Conservation (phyloP, 1,284 basidiomycete genomes). For the Laetiporus sulphureus region DNA sequence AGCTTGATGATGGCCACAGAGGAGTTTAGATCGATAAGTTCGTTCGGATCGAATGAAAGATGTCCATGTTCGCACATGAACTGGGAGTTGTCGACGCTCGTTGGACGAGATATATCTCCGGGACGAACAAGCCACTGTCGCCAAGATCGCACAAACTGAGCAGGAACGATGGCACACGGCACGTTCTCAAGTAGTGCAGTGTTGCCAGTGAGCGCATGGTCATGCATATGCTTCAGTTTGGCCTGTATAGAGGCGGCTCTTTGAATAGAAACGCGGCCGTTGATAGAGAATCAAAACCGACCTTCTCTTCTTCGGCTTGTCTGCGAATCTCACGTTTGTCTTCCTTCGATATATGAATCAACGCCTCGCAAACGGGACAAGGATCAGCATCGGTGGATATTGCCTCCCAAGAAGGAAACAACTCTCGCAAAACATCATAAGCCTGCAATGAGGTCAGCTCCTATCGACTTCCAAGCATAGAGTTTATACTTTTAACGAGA, state of each 20-base stretch:
- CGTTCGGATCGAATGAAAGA: conserved; percentile 63
- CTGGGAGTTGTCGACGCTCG: conserved; percentile 48
- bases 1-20: conserved; percentile 48
- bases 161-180: conserved; percentile 52
- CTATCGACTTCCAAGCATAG: too few species aligned
- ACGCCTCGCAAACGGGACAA: conserved; percentile 55
- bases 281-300: too few species aligned
- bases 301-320: conserved; percentile 72
- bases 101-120: conserved; percentile 47
- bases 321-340: conserved; percentile 51
- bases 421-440: conserved; percentile 39
- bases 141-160: conserved; percentile 59
- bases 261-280: too few species aligned
- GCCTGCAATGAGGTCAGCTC: conserved; percentile 34
- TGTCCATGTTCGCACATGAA: conserved; percentile 64
- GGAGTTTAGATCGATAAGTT: conserved; percentile 45
- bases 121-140: conserved; percentile 61
- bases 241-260: too few species aligned
- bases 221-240: conserved; percentile 53
- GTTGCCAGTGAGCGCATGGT: conserved; percentile 43
- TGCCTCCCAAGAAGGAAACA: conserved; percentile 64
- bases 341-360: conserved; percentile 48
- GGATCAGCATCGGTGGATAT: conserved; percentile 40
- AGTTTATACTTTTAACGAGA: conserved; percentile 45
- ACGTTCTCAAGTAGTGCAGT: conserved; percentile 37